Evolutionary conservation across 352 stramenopile genomes (phyloP).

Genomic region (Thalassiosira ordinaria): DNA sequence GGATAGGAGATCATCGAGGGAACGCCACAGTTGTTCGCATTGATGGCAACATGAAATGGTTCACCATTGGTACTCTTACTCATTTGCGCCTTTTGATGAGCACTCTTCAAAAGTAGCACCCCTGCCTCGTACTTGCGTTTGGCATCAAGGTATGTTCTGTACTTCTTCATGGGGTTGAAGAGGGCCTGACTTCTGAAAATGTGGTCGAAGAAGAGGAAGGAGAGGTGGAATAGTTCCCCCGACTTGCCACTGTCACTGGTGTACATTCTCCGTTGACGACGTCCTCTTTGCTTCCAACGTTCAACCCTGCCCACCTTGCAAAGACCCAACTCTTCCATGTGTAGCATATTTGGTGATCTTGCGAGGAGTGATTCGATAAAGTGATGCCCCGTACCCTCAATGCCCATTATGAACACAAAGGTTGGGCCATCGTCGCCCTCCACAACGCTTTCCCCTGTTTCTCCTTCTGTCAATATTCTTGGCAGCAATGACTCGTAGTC

Average conservation of each 20-base stretch:
- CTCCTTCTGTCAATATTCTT: no score
- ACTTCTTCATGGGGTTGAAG: background rate
- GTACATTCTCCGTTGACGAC: no score
- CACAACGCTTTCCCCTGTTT: no score
- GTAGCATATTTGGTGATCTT: conserved; percentile 1
- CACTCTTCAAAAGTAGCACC: background rate
- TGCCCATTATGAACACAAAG: conserved; percentile 36
- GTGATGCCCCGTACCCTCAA: conserved; percentile 49
- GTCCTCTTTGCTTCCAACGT: no score
- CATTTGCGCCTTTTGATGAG: background rate
- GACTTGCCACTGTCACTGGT: no score
- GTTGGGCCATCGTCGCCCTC: no score
- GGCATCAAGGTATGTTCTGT: background rate
- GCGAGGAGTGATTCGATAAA: conserved; percentile 10
- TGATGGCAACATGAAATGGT: background rate
- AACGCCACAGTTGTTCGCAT: background rate
- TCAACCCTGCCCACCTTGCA: no score
- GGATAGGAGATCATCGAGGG: conserved; percentile 26
- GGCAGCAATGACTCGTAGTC: no score
- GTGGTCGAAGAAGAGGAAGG: background rate
- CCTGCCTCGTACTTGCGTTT: background rate
- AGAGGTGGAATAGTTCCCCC: background rate
- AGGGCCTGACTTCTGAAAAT: background rate
- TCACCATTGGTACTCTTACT: no score
- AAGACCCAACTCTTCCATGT: background rate